phyloP scores from a whole-genome alignment of 148 eudicot genomes.

The Vaccinium vitisidaea region DNA sequence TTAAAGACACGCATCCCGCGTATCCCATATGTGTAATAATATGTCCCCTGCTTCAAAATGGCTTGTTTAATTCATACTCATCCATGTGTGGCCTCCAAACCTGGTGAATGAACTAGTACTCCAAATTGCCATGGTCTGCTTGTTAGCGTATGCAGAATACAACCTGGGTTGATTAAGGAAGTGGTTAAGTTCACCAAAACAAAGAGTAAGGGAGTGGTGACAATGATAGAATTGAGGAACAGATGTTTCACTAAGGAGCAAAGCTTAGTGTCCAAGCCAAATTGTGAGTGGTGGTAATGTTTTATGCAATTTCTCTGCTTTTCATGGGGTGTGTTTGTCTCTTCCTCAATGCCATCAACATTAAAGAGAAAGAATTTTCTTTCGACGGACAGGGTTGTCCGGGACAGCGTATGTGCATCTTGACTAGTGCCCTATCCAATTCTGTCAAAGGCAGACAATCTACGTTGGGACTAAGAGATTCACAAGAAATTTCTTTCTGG shows the following conservation, averaged over 20 bases:
- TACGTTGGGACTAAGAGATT: no score
- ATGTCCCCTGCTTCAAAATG: no score
- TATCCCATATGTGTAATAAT: no score
- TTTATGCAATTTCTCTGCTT: slow-evolving; percentile 16
- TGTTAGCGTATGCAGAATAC: not conserved
- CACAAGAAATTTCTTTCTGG: no score
- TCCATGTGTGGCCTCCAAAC: no score
- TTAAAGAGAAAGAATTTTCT: not conserved
- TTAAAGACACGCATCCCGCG: no score
- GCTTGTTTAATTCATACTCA: not conserved
- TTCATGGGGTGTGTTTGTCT: slow-evolving; percentile 24
- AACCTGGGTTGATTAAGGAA: not conserved
- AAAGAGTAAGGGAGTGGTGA: not conserved
- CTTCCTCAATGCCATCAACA: slow-evolving; percentile 8
- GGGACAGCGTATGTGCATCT: no score
- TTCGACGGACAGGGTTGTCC: no score
- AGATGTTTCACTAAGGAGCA: slow-evolving; percentile 1
- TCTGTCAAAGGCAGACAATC: no score
- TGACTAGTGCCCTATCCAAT: no score
- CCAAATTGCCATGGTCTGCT: no score
- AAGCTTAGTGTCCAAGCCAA: slow-evolving; percentile 24
- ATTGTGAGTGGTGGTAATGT: slow-evolving; percentile 6
- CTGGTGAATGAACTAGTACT: no score
- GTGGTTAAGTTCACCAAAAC: not conserved
- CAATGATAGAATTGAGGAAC: not conserved